A percentile compares a stretch with the other conserved stretches of the same genome.
Conservation (phyloP, 2,329 filamentous ascomycete species). For the Ophiostoma quercus region DNA sequence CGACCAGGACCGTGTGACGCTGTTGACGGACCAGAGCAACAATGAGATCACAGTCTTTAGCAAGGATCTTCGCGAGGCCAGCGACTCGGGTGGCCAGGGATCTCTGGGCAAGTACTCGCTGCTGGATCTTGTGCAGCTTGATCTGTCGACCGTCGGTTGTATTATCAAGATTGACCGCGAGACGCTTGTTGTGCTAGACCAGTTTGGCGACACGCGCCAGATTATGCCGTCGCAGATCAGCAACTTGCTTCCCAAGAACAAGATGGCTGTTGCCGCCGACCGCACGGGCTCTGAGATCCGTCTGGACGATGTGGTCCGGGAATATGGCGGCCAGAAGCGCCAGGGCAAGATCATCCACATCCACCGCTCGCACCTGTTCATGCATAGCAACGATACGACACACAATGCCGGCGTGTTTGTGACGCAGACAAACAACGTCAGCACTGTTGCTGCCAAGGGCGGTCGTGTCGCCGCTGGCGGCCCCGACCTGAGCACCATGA, state of each 20-base stretch:
- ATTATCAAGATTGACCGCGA: slow-evolving; percentile 95
- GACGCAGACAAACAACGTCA: slow-evolving; percentile 75
- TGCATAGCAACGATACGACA: slow-evolving; percentile 74
- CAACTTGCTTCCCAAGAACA: slow-evolving; percentile 77
- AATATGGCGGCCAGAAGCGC: slow-evolving; percentile 77
- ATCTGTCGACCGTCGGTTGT: slow-evolving; percentile 85
- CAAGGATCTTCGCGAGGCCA: slow-evolving; percentile 89
- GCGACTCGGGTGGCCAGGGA: slow-evolving; percentile 81
- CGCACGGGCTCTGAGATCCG: slow-evolving; percentile 90
- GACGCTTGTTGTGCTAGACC: slow-evolving; percentile 82
- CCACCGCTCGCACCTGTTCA: slow-evolving; percentile 84
- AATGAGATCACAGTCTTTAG: slow-evolving; percentile 96
- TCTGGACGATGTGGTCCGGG: slow-evolving; percentile 85
- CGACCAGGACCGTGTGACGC: slow-evolving; percentile 82
- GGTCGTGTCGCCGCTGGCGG: slow-evolving; percentile 65
- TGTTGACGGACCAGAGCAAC: slow-evolving; percentile 88
- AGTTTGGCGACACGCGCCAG: slow-evolving; percentile 76
- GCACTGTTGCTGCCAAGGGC: slow-evolving; percentile 89
- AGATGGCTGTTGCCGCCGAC: slow-evolving; percentile 84
- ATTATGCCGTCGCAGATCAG: slow-evolving; percentile 87
- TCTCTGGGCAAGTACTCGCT: slow-evolving; percentile 84
- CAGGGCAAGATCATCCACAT: slow-evolving; percentile 90
- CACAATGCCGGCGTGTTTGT: slow-evolving; percentile 92
- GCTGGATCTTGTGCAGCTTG: slow-evolving; percentile 89
- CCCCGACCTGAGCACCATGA: slow-evolving; percentile 84